phyloP scores from a whole-genome alignment of 805 yeast species.

The Ogataea pini region DNA sequence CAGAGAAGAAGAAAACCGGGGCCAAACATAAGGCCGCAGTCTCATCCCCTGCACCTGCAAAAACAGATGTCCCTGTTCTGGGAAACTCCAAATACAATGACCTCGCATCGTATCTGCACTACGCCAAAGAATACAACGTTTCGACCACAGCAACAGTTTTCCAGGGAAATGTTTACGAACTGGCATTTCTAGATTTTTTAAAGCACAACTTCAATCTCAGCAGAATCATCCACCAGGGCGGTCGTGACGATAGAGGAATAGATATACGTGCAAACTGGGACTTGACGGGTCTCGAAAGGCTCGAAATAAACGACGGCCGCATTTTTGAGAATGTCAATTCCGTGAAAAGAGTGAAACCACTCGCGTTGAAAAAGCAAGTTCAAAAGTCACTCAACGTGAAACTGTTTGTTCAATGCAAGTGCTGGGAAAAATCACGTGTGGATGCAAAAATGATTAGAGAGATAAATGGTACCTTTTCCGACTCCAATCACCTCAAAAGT shows the following conservation, averaged over 20 bases:
- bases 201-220: slow-evolving; percentile 39
- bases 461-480: slow-evolving; percentile 50
- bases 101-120: slow-evolving; percentile 35
- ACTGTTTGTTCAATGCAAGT: slow-evolving; percentile 58
- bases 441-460: slow-evolving; percentile 53
- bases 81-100: slow-evolving; percentile 32
- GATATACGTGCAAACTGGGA: slow-evolving; percentile 59
- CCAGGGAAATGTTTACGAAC: slow-evolving; percentile 57
- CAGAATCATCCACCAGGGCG: slow-evolving; percentile 49
- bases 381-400: slow-evolving; percentile 35
- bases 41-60: background rate
- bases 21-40: background rate
- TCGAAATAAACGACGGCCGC: slow-evolving; percentile 4
- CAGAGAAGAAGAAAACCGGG: background rate
- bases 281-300: slow-evolving; percentile 14
- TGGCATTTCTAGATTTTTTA: slow-evolving; percentile 42
- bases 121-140: slow-evolving; percentile 37
- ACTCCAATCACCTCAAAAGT: slow-evolving; percentile 18
- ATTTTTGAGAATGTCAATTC: slow-evolving; percentile 28
- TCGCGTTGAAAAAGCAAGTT: slow-evolving; percentile 20
- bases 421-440: slow-evolving; percentile 42
- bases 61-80: slow-evolving; percentile 15
- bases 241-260: slow-evolving; percentile 57
- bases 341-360: slow-evolving; percentile 28
- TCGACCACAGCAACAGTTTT: slow-evolving; percentile 50